Conservation (phyloP, 768 basidiomycete genomes). For the Trametes villosa region DNA sequence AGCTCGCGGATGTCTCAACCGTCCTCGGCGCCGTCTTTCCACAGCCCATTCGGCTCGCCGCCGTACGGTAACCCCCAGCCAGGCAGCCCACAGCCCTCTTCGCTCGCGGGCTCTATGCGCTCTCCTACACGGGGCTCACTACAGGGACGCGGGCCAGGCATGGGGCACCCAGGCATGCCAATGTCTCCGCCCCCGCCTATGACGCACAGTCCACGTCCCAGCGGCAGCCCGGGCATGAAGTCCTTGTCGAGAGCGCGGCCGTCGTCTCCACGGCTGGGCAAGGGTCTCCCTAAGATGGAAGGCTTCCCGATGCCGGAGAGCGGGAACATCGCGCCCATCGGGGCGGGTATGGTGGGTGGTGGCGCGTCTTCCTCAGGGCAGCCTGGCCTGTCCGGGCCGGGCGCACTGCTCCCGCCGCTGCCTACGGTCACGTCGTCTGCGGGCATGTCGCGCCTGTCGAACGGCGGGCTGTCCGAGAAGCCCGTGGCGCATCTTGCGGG, state of each 20-base stretch:
- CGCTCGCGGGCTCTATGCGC: constrained; percentile 13
- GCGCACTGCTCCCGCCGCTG: constrained; percentile 15
- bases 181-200: constrained; percentile 19
- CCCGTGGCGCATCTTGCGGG: not conserved
- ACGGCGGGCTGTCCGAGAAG: constrained; percentile 12
- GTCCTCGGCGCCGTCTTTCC: constrained; percentile 14
- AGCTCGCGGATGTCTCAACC: constrained; percentile 10
- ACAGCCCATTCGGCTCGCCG: constrained; percentile 19
- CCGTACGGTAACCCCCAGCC: constrained; percentile 14
- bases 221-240: constrained; percentile 25
- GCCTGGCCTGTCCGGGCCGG: not conserved
- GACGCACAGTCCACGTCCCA: constrained; percentile 14
- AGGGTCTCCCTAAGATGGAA: constrained; percentile 14
- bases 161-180: constrained; percentile 12
- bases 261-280: constrained; percentile 19
- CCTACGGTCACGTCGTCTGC: constrained; percentile 2
- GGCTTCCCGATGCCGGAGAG: constrained; percentile 18
- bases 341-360: not conserved
- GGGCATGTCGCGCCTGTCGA: constrained; percentile 13
- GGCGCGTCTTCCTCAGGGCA: not conserved
- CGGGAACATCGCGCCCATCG: constrained; percentile 17
- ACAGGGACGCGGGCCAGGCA: not conserved
- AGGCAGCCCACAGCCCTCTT: constrained; percentile 1
- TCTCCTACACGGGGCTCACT: constrained; percentile 13
- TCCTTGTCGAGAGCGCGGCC: constrained; percentile 7